These are phyloP conservation scores for Monilinia fructicola DNA, from an alignment of 2,329 filamentous ascomycete species.

Conservation along the genomic window DNA sequence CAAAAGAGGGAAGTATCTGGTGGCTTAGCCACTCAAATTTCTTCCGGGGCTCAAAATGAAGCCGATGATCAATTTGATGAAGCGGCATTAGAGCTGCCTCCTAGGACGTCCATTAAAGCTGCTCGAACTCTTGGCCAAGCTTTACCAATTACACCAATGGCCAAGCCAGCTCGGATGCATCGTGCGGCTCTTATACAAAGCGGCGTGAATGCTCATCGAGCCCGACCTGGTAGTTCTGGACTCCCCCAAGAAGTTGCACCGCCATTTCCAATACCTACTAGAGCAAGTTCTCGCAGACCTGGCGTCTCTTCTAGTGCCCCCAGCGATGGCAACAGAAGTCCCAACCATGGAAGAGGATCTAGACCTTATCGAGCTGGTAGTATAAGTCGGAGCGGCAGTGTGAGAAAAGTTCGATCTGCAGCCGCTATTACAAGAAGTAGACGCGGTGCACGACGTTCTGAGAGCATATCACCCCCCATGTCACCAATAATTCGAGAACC, in stretches of 20 bases:
- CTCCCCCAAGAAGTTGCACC: slow-evolving; percentile 61
- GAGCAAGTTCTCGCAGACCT: slow-evolving; percentile 80
- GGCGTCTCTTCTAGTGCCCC: slow-evolving; percentile 62
- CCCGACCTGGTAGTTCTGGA: slow-evolving; percentile 64
- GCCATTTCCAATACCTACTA: slow-evolving; percentile 87
- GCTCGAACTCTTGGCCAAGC: slow-evolving; percentile 39
- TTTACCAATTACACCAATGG: slow-evolving; percentile 36
- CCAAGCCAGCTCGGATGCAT: slow-evolving; percentile 58
- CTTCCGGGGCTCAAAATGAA: background rate
- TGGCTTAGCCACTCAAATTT: slow-evolving; percentile 23
- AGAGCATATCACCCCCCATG: slow-evolving; percentile 63
- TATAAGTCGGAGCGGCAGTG: slow-evolving; percentile 61
- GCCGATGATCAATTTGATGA: slow-evolving; percentile 31
- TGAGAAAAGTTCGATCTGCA: slow-evolving; percentile 84
- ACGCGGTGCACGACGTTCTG: slow-evolving; percentile 49
- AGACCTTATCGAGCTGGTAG: slow-evolving; percentile 57
- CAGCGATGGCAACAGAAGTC: slow-evolving; percentile 75
- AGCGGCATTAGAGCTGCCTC: slow-evolving; percentile 30
- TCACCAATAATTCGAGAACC: slow-evolving; percentile 66
- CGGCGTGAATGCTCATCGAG: slow-evolving; percentile 68
- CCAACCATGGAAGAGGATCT: slow-evolving; percentile 61
- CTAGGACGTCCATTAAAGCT: slow-evolving; percentile 29
- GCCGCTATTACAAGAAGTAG: slow-evolving; percentile 62
- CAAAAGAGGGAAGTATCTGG: slow-evolving; percentile 35
- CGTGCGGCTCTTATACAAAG: slow-evolving; percentile 79